A percentile compares a stretch with the other conserved stretches of the same genome.
phyloP scores from a whole-genome alignment of 2,329 filamentous ascomycete genomes.

The Hypomyces rosellus region DNA sequence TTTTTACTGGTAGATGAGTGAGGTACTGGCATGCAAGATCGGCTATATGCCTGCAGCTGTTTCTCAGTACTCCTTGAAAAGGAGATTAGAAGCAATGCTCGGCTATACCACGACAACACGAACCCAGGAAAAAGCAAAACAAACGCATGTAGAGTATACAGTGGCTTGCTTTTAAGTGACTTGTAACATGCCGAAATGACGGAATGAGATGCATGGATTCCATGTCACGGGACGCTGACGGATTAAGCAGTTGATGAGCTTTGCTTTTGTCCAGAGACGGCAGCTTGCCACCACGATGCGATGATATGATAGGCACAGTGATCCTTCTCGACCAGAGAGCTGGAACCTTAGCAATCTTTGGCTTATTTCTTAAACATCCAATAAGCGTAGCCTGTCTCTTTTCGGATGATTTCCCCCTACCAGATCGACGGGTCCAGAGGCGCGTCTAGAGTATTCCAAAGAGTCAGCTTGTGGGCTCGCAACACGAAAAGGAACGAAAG shows the following conservation, averaged over 20 bases:
- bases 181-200: not conserved
- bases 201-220: constrained; percentile 4
- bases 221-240: constrained; percentile 5
- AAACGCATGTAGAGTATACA: too few species aligned
- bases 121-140: too few species aligned
- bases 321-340: not conserved
- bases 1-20: too few species aligned
- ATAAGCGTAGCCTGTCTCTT: not conserved
- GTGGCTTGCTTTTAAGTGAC: too few species aligned
- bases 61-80: too few species aligned
- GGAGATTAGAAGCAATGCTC: not conserved
- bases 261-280: too few species aligned
- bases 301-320: not conserved
- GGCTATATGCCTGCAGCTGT: too few species aligned
- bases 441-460: not conserved
- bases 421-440: not conserved
- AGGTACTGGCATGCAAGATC: too few species aligned
- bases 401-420: not conserved
- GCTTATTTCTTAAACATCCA: not conserved
- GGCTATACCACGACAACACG: too few species aligned
- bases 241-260: not conserved
- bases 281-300: too few species aligned
- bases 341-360: not conserved
- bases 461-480: not conserved
- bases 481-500: too few species aligned